A percentile compares a stretch with the other conserved stretches of the same genome.
These are phyloP conservation scores for Sphagnum tenellum DNA, from an alignment of 225 moss, liverwort and hornwort species.

Conservation along the genomic window DNA sequence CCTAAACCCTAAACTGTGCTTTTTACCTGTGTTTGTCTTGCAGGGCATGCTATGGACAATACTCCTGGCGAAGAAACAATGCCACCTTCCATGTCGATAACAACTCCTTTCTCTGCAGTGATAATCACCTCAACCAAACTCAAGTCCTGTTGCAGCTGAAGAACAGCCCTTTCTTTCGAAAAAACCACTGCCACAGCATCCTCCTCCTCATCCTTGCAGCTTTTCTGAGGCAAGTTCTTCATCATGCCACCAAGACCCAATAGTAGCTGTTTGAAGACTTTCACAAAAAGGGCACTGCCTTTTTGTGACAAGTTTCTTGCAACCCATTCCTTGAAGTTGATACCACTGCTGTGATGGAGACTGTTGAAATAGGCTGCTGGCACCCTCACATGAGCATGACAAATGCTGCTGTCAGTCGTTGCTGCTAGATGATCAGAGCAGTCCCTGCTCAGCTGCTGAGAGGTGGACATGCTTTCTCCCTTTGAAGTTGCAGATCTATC, in stretches of 20 bases:
- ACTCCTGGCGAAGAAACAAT: constrained; percentile 5
- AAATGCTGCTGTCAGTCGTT: constrained; percentile 5
- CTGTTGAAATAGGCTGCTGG: constrained; percentile 17
- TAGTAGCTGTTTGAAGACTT: constrained; percentile 15
- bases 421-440: background rate
- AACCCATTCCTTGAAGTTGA: constrained; percentile 23
- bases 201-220: constrained; percentile 10
- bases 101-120: constrained; percentile 4
- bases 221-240: constrained; percentile 1
- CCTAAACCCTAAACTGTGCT: background rate
- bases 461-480: constrained; percentile 6
- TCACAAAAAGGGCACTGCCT: constrained; percentile 13
- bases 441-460: constrained; percentile 4
- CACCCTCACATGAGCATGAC: constrained; percentile 24
- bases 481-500: constrained; percentile 7
- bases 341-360: constrained; percentile 2
- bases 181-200: constrained; percentile 8
- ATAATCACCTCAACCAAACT: constrained; percentile 15
- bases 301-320: constrained; percentile 15
- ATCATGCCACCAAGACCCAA: too few relatives aligned
- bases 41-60: constrained; percentile 4
- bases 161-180: constrained; percentile 6
- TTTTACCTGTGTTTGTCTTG: constrained; percentile 1
- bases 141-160: background rate
- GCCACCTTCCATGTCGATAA: constrained; percentile 2